phyloP scores from a whole-genome alignment of 2,329 filamentous ascomycete species.

The Atkinsonella hypoxylon region DNA sequence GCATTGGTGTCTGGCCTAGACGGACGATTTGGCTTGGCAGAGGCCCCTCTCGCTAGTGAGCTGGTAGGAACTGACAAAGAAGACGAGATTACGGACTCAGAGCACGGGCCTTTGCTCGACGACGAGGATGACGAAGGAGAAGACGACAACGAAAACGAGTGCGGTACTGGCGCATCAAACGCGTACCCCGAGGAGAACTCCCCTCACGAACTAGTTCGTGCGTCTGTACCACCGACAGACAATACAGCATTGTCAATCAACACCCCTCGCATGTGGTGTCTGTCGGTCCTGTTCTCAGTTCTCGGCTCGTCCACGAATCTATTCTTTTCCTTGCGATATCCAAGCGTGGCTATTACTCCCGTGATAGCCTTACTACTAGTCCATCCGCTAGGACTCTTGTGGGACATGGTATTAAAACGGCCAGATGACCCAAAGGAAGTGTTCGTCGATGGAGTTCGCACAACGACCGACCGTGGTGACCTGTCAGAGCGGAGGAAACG shows the following conservation, averaged over 20 bases:
- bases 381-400: constrained; percentile 69
- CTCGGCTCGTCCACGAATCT: constrained; percentile 75
- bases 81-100: constrained; percentile 21
- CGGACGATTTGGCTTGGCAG: constrained; percentile 38
- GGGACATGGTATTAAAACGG: constrained; percentile 63
- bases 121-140: constrained; percentile 23
- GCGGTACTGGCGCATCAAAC: constrained; percentile 30
- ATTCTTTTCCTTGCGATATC: constrained; percentile 83
- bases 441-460: constrained; percentile 36
- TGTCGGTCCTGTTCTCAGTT: constrained; percentile 70
- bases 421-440: constrained; percentile 36
- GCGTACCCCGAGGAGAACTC: constrained; percentile 54
- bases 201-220: constrained; percentile 67
- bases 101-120: constrained; percentile 24
- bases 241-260: constrained; percentile 70
- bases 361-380: constrained; percentile 79
- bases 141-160: constrained; percentile 28
- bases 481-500: constrained; percentile 14
- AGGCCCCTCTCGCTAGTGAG: constrained; percentile 34
- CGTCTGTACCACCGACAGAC: constrained; percentile 66
- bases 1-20: constrained; percentile 41
- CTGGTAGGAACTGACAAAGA: constrained; percentile 30
- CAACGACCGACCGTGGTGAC: constrained; percentile 11
- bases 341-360: constrained; percentile 78
- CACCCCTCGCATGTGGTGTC: constrained; percentile 75